Base-by-base conservation (phyloP, 257 asterid genomes). In the Euphrasia confusa region DNA sequence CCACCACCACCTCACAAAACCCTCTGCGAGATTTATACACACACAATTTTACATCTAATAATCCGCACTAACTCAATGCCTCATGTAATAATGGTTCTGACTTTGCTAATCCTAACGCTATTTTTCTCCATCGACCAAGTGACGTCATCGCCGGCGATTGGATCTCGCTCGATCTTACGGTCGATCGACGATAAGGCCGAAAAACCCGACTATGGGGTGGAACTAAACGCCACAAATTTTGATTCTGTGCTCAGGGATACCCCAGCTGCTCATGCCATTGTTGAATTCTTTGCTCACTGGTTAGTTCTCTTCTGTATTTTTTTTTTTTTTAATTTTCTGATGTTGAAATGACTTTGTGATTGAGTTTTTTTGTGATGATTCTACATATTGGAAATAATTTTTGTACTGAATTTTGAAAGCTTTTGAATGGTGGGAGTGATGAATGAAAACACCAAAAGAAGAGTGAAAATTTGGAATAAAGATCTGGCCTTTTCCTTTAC, bases 271-370 rank as follows among this genome's bases (percentile, higher is more conserved):
- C 80, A 65, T 65, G 93, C 95, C 53, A 60, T 90, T 69, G 95
- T 90, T 54, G 95, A 90, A 72, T 90, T 90, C 81, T 90, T 79
- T 68, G 97, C 97, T 33, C 80, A 83, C 70, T 90, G 97, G 97
- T 90, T 59, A 74, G 86, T 68, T 52, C 10, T 15, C 61, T 18
- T 58, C 11, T 39, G 28, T 15, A 13, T 14, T 14, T 18, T 35
- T 30, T 30, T 39, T 13, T 12, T 26, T 58, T 30, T 30, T 59
- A 37, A 18, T 64, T 64, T 37, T 37, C 40, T 50, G 61, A 35
- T 7, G 57, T 62, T 30, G 33, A 30, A 30, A 30, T 30, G 24
- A 21, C 24, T 21, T 21, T 21, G 24, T 21, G 24, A 21, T 21
- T 21, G 24, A 21, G 24, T 21, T 21, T 21, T 21, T 70, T 50